Base-by-base conservation (phyloP, 163 green algal genomes). In the Prototheca wickerhamii region DNA sequence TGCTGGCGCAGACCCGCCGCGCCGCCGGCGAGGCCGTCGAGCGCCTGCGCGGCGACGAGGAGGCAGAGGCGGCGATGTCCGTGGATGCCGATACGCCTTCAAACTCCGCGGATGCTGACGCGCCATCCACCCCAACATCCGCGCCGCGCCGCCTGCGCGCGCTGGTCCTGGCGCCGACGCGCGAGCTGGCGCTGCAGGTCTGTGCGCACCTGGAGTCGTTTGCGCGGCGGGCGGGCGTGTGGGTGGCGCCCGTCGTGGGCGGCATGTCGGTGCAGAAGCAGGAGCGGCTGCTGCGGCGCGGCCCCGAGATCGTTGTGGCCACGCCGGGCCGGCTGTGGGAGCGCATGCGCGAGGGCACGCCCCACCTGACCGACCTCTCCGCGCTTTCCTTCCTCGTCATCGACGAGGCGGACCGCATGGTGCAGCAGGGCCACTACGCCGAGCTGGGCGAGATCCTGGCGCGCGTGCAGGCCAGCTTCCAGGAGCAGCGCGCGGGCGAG, bases 381-480 rank as follows among this genome's bases (percentile, higher is more conserved):
- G 15, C 32, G 0, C 82, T 98, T 23, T 74, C 58, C 28, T 96
- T 95, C 74, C 83, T 98, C 35, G 90, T 96, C 26, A 73, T 96
- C 29, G 92, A 97, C 75, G 91, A 97, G 71, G 89, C 89, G 17
- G 92, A 98, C 75, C 80, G 92, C 26, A 97, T 99, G 92, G 85
- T 96, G 64, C 76, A 88, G 70, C 78, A 87, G 50, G 91, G 90
- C 3, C 77, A 89, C 62, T 95, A 88, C 61, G 28, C 40, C 59
- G 88, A 95, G 69, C 73, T 95, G 51, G 60, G 26, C 31, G 73
- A 53, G 67, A 93, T 95, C 60, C 70, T 95, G 58, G 83, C n/a
- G 32, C 62, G 52, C 7, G 28, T 60, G 54, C 25, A 55, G 50
- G 49, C 49, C 44, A 59, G 31, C 52, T 20, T 10, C 15, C 21